Base-by-base conservation (phyloP, 768 basidiomycete species). In the Tricholoma saponaceum region DNA sequence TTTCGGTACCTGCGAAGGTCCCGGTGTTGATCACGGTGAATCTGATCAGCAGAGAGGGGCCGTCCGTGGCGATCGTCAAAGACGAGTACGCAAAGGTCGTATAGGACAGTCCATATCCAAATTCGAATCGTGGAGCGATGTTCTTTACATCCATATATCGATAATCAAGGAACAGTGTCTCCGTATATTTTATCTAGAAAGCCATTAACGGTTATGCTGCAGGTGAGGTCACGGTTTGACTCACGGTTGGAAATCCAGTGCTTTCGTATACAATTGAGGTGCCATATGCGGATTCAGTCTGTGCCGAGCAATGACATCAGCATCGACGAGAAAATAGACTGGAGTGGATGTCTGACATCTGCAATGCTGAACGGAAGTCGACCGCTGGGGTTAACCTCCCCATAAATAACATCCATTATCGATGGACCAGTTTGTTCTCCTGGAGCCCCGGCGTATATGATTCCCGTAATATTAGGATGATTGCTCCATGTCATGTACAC, bases 401-500 rank as follows among this genome's bases (percentile, higher is more conserved):
- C 93, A 60, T 84, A 92, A 5, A 95, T 67, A n/a, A 96, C 79
- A 63, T 94, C 91, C 13, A 87, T 80, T 16, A 95, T 78, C 3
- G 83, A 79, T 59, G 87, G 88, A 0, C 92, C 91, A 0, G 87
- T 84, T 71, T 95, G 90, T 66, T 89, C 86, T n/a, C 92, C 92
- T 12, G 74, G 70, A 9, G 72, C 72, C 16, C 85, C 84, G 8
- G 81, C 81, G 55, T 76, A 81, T 10, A 84, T 64, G 20, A 86
- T 82, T 2, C 76, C 84, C 5, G 84, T 84, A 62, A 86, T 80
- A 59, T 94, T 94, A 2, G 89, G 84, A 60, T 94, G 80, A 12
- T 79, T 78, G 22, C 85, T 84, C 90, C 91, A 94, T 7, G 77
- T 66, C 70, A 93, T 82, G 18, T 82, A 66, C 2, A 90, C 80